Evolutionary conservation across 2,329 filamentous ascomycete genomes (phyloP).

Genomic region (Fusarium globosum): DNA sequence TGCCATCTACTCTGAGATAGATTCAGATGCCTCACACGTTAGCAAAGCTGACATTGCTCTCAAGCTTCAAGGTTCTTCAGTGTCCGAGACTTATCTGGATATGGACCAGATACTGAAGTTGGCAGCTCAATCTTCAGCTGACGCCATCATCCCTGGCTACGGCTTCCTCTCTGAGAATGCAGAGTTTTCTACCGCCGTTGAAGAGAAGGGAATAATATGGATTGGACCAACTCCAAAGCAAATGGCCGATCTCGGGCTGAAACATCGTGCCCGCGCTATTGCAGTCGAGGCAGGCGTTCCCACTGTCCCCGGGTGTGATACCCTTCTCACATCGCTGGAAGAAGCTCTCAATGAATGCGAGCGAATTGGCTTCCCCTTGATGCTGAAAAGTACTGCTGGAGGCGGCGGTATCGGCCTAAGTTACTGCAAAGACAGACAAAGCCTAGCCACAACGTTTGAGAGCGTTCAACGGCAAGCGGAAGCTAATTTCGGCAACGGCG

Average conservation of each 20-base stretch:
- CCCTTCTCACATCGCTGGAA: constrained; percentile 42
- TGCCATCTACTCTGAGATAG: constrained; percentile 73
- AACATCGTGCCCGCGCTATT: constrained; percentile 52
- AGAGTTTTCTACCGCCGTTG: constrained; percentile 66
- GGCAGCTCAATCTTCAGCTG: constrained; percentile 59
- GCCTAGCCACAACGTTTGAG: constrained; percentile 49
- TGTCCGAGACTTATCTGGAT: constrained; percentile 70
- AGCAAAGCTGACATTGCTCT: constrained; percentile 74
- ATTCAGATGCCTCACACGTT: constrained; percentile 75
- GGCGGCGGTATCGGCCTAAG: constrained; percentile 59
- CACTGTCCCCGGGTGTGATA: constrained; percentile 49
- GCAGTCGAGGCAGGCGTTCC: constrained; percentile 48
- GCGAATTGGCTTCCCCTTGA: constrained; percentile 53
- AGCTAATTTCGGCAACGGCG: constrained; percentile 56
- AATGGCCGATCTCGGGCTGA: constrained; percentile 53
- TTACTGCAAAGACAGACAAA: constrained; percentile 47
- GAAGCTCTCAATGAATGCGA: constrained; percentile 46
- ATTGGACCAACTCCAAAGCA: constrained; percentile 65
- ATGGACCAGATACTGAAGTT: constrained; percentile 68
- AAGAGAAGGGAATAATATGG: constrained; percentile 66
- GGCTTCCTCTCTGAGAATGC: constrained; percentile 74
- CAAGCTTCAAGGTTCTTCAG: constrained; percentile 65
- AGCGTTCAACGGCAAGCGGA: constrained; percentile 53
- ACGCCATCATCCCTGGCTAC: constrained; percentile 75
- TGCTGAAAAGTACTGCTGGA: constrained; percentile 61